These are phyloP conservation scores for Diospyros lotus DNA, from an alignment of 148 eudicot species.

Conservation along the genomic window DNA sequence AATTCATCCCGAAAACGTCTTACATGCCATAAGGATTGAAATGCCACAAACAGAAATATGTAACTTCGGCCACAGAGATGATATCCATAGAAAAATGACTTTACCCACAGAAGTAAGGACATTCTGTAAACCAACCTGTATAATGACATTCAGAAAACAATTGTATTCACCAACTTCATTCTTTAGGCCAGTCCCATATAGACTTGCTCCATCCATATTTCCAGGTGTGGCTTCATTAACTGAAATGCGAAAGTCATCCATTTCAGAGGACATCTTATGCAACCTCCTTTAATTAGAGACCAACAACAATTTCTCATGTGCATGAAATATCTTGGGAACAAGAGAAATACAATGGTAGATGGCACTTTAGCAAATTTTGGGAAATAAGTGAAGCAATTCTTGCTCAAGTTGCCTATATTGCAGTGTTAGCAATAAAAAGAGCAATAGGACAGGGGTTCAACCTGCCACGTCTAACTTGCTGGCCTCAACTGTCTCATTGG, in stretches of 20 bases:
- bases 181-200: slow-evolving; percentile 69
- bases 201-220: slow-evolving; percentile 36
- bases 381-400: slow-evolving; percentile 4
- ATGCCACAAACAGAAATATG: background rate
- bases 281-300: slow-evolving; percentile 26
- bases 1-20: slow-evolving; percentile 76
- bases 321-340: slow-evolving; percentile 46
- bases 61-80: background rate
- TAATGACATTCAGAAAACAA: slow-evolving; percentile 92
- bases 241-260: slow-evolving; percentile 25
- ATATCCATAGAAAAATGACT: background rate
- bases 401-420: background rate
- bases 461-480: background rate
- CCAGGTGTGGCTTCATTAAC: slow-evolving; percentile 26
- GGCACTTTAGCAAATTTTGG: slow-evolving; percentile 8
- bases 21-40: slow-evolving; percentile 87
- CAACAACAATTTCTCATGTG: slow-evolving; percentile 44
- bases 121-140: slow-evolving; percentile 60
- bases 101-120: background rate
- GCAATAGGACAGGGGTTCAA: background rate
- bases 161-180: slow-evolving; percentile 98
- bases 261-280: slow-evolving; percentile 28
- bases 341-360: background rate
- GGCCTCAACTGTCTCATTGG: slow-evolving; percentile 6
- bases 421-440: background rate